A percentile compares a stretch with the other conserved stretches of the same genome.
Conservation (phyloP, 164 flowering plant species). For the Dillenia turbinata region DNA sequence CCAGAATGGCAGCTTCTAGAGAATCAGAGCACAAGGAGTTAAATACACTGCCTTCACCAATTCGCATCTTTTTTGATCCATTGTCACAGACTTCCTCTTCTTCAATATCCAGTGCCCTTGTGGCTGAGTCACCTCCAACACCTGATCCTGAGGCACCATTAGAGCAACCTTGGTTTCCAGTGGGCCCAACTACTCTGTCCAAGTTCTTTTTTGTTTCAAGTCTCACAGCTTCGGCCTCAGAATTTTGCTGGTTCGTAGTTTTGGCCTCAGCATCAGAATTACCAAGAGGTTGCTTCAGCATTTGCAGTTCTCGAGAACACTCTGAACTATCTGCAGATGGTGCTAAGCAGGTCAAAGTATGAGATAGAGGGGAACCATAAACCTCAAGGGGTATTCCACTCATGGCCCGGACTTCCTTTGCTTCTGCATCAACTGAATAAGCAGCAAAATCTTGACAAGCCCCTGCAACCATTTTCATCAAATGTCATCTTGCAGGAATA, state of each 20-base stretch:
- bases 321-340: constrained; percentile 10
- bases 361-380: constrained; percentile 23
- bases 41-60: constrained; percentile 9
- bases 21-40: constrained; percentile 24
- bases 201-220: constrained; percentile 5
- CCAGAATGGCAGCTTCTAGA: constrained; percentile 45
- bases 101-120: neutral
- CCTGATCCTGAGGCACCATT: constrained; percentile 30
- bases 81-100: constrained; percentile 4
- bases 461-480: too few species aligned
- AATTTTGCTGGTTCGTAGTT: neutral
- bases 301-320: constrained; percentile 4
- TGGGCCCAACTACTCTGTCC: constrained; percentile 6
- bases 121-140: constrained; percentile 13
- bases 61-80: constrained; percentile 25
- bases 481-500: too few species aligned
- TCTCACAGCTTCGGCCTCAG: constrained; percentile 2
- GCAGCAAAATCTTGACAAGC: neutral
- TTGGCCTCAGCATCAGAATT: neutral
- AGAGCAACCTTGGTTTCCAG: constrained; percentile 17
- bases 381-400: constrained; percentile 6
- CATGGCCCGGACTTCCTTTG: constrained; percentile 3
- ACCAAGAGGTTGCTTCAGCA: constrained; percentile 4
- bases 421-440: constrained; percentile 6
- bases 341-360: constrained; percentile 15